Base-by-base conservation (phyloP, 495 filamentous ascomycete species). In the Parathielavia hyrcaniae region DNA sequence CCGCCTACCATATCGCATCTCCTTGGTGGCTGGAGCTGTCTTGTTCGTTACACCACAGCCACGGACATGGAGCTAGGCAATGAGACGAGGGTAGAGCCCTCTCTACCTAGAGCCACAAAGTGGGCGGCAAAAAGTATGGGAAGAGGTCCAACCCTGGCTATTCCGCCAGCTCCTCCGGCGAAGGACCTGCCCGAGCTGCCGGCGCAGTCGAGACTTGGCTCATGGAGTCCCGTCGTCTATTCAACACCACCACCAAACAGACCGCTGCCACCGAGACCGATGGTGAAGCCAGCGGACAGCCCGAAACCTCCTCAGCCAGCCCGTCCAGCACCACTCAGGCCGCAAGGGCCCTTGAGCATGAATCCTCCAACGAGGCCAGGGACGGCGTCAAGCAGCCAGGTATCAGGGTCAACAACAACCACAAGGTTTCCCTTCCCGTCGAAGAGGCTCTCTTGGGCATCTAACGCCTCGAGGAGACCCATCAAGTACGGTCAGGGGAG, bases 401-500 rank as follows among this genome's bases (percentile, higher is more conserved):
- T 26, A n/a, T 53, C 60, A 4, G 23, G 50, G 2, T 32, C 48
- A 40, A 59, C 50, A 13, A 16, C 57, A 39, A 47, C 53, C 0
- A 57, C 64, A 44, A 66, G 63, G 8, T 66, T 67, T 16, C 64
- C 69, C 1, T 60, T 63, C 13, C 74, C 69, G 26, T 68, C 68
- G 11, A 74, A 65, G 44, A 58, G 64, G 17, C 20, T 65, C 3
- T 77, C 75, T 1, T 77, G 66, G 60, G 61, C 63, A 7, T 74
- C 67, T n/a, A 65, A 67, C 13, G 51, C 47, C 9, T 73, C 70
- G 16, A 70, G 57, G 49, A 69, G 75, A 53, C 64, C 68, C 12
- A 72, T 75, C 57, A 80, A 79, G 60, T 80, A 75, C 34, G 76
- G 68, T 9, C 68, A 61, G 57, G 76, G 77, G 8, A 79, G 72